These are phyloP conservation scores for Hirschioporus abietinus DNA, from an alignment of 768 basidiomycete species.

Conservation along the genomic window DNA sequence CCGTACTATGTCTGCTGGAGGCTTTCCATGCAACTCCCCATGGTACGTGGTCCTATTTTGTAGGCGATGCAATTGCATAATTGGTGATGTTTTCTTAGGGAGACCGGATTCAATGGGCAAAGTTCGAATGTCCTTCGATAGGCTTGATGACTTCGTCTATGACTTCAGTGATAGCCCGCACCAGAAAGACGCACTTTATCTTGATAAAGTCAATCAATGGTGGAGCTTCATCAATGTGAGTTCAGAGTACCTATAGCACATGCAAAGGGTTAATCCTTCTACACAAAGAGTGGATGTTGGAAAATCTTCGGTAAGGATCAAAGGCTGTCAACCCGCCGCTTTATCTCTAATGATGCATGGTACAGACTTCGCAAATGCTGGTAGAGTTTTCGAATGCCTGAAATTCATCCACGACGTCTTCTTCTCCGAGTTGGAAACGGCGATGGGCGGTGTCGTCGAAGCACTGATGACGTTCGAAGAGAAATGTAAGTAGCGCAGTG, in stretches of 20 bases:
- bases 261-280: not conserved
- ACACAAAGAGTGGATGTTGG: not conserved
- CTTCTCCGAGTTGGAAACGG: not conserved
- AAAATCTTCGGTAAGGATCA: not conserved
- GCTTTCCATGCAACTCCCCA: not conserved
- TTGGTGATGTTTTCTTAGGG: not conserved
- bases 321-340: not conserved
- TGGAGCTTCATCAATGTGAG: not conserved
- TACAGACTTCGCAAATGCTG: not conserved
- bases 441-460: not conserved
- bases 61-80: not conserved
- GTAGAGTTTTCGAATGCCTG: not conserved
- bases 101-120: not conserved
- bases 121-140: not conserved
- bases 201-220: not conserved
- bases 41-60: not conserved
- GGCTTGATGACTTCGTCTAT: not conserved
- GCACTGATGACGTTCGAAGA: not conserved
- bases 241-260: not conserved
- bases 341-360: not conserved
- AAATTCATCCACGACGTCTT: not conserved
- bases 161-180: not conserved
- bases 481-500: not conserved
- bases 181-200: not conserved
- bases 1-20: not conserved